A percentile compares a stretch with the other conserved stretches of the same genome.
Conservation (phyloP, 2,329 filamentous ascomycete species). For the Lachnellula cervina region DNA sequence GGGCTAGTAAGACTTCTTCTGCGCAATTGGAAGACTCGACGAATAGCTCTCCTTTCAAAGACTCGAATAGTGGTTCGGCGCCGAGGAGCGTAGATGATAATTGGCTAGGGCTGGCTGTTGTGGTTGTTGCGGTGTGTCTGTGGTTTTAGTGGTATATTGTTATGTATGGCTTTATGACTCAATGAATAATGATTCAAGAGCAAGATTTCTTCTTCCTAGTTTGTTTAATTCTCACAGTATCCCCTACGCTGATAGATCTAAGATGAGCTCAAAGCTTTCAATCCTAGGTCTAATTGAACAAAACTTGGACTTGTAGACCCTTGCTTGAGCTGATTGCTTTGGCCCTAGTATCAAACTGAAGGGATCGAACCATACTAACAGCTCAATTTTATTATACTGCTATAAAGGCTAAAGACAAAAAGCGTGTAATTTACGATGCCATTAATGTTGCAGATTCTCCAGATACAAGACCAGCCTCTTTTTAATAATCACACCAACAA, state of each 20-base stretch:
- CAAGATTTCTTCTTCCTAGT: no score
- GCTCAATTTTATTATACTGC: no score
- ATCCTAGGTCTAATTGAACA: no score
- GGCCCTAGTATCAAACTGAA: no score
- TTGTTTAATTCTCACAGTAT: no score
- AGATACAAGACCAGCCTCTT: slow-evolving; percentile 51
- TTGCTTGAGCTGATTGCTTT: no score
- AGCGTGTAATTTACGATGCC: no score
- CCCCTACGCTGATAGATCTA: no score
- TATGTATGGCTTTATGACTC: background rate
- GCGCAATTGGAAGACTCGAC: slow-evolving; percentile 14
- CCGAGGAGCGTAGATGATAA: background rate
- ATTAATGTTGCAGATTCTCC: slow-evolving; percentile 35
- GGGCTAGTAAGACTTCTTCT: slow-evolving; percentile 10
- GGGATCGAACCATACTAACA: no score
- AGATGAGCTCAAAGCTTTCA: no score
- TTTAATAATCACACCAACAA: slow-evolving; percentile 53
- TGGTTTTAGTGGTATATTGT: background rate
- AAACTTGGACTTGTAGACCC: no score
- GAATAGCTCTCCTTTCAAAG: slow-evolving; percentile 28
- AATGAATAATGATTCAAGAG: background rate
- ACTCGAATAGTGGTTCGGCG: slow-evolving; percentile 11
- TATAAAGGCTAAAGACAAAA: no score
- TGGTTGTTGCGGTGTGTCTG: slow-evolving; percentile 1
- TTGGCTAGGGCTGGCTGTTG: slow-evolving; percentile 9